Base-by-base conservation (phyloP, 2,329 filamentous ascomycete species). In the Delphinella strobiligena region DNA sequence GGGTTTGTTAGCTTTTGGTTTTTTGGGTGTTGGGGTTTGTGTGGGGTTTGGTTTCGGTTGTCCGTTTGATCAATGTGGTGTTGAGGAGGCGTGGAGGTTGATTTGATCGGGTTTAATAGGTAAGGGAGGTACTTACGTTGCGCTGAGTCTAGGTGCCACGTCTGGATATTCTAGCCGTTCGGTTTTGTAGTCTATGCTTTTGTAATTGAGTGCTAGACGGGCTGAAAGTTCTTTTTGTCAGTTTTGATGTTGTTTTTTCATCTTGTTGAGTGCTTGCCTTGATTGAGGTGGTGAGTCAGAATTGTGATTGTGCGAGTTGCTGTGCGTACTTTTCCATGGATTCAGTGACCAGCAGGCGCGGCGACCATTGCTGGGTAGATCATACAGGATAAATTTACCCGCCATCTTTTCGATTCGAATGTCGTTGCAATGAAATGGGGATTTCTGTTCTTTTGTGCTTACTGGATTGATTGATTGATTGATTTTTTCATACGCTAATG, bases 101-200 rank as follows among this genome's bases (percentile, higher is more conserved):
- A 33, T 18, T 5, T 35, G 33, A 35, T 10, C 14, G 15, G 31
- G 31, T 33, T 7, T 33, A 5, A 5, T 18, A 5, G 11, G 9
- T 10, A 16, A 22, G 31, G 31, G 14, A 19, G 14, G 9, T n/a
- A 33, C 37, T 24, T 40, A 43, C 41, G 75, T 63, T 19, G 66
- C 61, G 49, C 72, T 63, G 36, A 83, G 61, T 2, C 56, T 70
- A 1, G 72, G 58, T 41, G 64, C 69, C 44, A 86, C 65, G 27
- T 82, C 72, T 1, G 78, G 79, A 47, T 81, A 83, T 51, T 82
- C 77, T 12, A 77, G 59, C 77, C 78, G 84, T 66, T 78, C 64
- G 0, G 79, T 84, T 52, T 70, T 68, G 61, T 84, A 85, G 34
- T 75, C 67, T 11, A 84, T 55, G 1, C 64, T 64, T 54, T 85